These are phyloP conservation scores for Nemania sp. DNA, from an alignment of 2,329 filamentous ascomycete species.

Conservation along the genomic window DNA sequence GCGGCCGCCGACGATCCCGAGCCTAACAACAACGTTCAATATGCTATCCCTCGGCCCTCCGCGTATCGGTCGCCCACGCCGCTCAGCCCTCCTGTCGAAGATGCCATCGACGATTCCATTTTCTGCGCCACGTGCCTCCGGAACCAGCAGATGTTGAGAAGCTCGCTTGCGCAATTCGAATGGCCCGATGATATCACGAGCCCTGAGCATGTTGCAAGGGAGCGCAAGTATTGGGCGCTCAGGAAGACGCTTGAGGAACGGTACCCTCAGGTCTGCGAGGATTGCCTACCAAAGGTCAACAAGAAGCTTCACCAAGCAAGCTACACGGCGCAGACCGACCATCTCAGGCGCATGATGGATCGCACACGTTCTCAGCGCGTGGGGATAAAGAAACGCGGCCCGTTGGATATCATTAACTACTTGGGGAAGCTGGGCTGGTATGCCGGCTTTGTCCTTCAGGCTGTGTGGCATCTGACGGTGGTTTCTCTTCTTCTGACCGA, in stretches of 20 bases:
- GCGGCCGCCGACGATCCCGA: constrained; percentile 57
- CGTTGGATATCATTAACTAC: constrained; percentile 49
- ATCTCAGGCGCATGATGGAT: constrained; percentile 75
- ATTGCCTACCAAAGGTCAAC: constrained; percentile 77
- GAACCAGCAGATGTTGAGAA: constrained; percentile 83
- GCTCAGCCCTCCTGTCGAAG: constrained; percentile 42
- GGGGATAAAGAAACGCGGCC: constrained; percentile 45
- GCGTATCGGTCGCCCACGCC: constrained; percentile 37
- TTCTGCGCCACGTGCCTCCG: constrained; percentile 82
- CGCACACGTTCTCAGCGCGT: constrained; percentile 57
- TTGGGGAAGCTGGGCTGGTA: constrained; percentile 55
- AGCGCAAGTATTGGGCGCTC: constrained; percentile 71
- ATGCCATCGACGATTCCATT: constrained; percentile 43
- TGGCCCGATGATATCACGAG: constrained; percentile 67
- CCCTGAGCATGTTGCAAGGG: constrained; percentile 70
- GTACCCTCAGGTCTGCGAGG: constrained; percentile 86
- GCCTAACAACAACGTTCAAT: constrained; percentile 50
- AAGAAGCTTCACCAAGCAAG: constrained; percentile 70
- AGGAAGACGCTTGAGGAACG: constrained; percentile 74
- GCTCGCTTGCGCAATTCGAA: constrained; percentile 79
- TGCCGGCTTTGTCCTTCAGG: constrained; percentile 44
- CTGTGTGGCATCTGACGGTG: constrained; percentile 53
- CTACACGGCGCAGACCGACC: constrained; percentile 84
- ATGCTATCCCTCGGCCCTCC: constrained; percentile 50
- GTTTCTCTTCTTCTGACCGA: constrained; percentile 37